phyloP scores from a whole-genome alignment of 2,329 filamentous ascomycete genomes.

The Pseudonectria foliicola region DNA sequence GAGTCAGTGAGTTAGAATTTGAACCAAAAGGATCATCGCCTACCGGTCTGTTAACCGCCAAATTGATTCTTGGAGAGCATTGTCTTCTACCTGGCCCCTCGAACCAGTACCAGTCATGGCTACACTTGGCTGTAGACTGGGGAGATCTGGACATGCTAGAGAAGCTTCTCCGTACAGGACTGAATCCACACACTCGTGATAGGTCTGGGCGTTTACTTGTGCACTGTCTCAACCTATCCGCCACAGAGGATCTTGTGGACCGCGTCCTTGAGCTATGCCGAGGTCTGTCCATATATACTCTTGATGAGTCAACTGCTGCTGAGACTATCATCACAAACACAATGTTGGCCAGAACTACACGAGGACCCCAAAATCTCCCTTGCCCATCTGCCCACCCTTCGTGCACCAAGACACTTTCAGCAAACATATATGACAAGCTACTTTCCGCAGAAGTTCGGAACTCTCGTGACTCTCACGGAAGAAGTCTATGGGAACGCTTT shows the following conservation, averaged over 20 bases:
- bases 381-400: constrained; percentile 17
- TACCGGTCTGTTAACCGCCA: constrained; percentile 6
- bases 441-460: constrained; percentile 19
- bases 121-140: constrained; percentile 21
- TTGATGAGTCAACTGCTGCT: constrained; percentile 16
- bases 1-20: constrained; percentile 2
- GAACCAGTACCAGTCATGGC: too few relatives aligned
- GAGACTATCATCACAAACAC: constrained; percentile 25
- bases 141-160: constrained; percentile 12
- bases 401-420: constrained; percentile 11
- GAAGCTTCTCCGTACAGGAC: constrained; percentile 3
- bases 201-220: constrained; percentile 11
- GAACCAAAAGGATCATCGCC: not conserved
- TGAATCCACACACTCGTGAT: constrained; percentile 1
- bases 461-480: constrained; percentile 9
- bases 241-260: constrained; percentile 14
- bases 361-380: not conserved
- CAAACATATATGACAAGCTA: constrained; percentile 9
- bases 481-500: constrained; percentile 22
- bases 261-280: constrained; percentile 17
- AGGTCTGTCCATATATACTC: constrained; percentile 8
- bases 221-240: constrained; percentile 21
- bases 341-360: constrained; percentile 1
- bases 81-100: not conserved
- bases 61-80: constrained; percentile 11